Base-by-base conservation (phyloP, 2,329 filamentous ascomycete species). In the Clarireedia paspali region DNA sequence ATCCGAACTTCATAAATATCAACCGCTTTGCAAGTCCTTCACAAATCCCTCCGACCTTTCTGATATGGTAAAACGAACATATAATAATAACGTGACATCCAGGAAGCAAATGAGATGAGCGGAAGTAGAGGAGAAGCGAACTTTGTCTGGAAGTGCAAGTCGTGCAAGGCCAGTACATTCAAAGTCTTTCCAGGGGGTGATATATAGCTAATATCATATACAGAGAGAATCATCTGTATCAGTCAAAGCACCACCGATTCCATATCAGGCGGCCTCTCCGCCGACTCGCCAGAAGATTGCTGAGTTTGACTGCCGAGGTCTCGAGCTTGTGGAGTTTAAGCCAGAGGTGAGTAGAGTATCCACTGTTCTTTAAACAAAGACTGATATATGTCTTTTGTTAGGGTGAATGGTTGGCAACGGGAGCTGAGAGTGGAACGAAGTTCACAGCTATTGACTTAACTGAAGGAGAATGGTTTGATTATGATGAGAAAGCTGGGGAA, bases 131-230 rank as follows among this genome's bases (percentile, higher is more conserved):
- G 94, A 62, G 91, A 97, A 72, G 94, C 94, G 59, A 97, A 97
- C 73, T 99, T 99, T 72, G 94, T 99, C n/a, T 99, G 94, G 92
- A 91, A 85, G 72, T 99, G 94, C 80, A 96, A 95, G 74, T 92
- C 94, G 70, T 99, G 94, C 84, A 95, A 94, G 82, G 91, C 94
- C 63, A 30, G 74, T 70, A 17, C 30, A n/a, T n/a, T 26, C 34
- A 24, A 14, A 14, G 30, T 23, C 23, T n/a, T n/a, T 30, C 9
- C 17, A 26, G 30, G 23, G 46, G 17, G 17, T 20, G 20, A 39
- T 10, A 47, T 14, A 5, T 26, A 0, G 47, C 38, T 46, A 48
- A 58, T 17, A 6, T 51, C 51, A 20, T 38, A 10, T 47, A 17
- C 15, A 91, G 89, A 80, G 88, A 71, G 88, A 94, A 70, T 89